Evolutionary conservation across 176 grass and related monocot species (phyloP).

Genomic region (Puccinellia tenuiflora): DNA sequence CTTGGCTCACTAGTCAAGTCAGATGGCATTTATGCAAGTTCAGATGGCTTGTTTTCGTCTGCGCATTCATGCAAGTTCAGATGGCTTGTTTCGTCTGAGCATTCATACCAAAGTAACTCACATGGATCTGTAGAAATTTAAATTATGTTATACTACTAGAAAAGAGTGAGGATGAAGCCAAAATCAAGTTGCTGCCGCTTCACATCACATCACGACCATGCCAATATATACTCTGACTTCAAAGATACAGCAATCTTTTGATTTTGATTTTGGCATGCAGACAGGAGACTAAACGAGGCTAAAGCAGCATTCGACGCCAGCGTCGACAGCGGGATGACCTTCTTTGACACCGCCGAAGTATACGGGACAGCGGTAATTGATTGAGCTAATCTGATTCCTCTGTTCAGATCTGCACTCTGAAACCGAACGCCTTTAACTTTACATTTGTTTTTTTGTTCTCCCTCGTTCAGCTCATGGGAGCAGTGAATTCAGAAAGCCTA

Average conservation of each 20-base stretch:
- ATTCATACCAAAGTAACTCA: neutral
- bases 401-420: neutral
- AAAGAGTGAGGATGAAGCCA: no score
- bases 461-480: slow-evolving; percentile 56
- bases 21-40: no score
- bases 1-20: neutral
- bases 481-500: slow-evolving; percentile 78
- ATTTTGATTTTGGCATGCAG: slow-evolving; percentile 24
- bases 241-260: neutral
- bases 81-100: no score
- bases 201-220: neutral
- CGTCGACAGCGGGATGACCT: slow-evolving; percentile 78
- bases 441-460: neutral
- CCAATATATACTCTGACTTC: no score
- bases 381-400: neutral
- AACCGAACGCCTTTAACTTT: neutral
- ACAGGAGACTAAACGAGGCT: slow-evolving; percentile 73
- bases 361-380: slow-evolving; percentile 62
- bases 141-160: neutral
- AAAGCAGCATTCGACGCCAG: slow-evolving; percentile 75
- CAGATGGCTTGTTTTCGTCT: no score
- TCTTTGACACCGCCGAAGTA: slow-evolving; percentile 91
- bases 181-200: neutral
- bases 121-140: neutral
- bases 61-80: no score